Base-by-base conservation (phyloP, 2,329 filamentous ascomycete species). In the Huntiella moniliformis region DNA sequence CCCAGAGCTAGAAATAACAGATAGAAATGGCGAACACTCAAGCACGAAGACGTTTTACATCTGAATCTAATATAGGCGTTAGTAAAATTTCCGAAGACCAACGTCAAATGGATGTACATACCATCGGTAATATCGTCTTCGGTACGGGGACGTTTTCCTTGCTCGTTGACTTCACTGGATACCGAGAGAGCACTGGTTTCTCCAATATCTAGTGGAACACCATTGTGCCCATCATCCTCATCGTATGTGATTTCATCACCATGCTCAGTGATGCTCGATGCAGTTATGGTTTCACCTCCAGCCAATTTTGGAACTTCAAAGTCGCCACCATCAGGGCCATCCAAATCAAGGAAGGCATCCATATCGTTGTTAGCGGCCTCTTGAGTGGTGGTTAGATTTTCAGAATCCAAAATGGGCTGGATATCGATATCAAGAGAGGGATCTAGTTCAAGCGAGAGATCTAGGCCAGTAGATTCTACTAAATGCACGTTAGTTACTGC, bases 231-330 rank as follows among this genome's bases (percentile, higher is more conserved):
- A 41, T 47, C 44, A 31, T 50, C 48, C 32, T 50, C 48, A 34
- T 50, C 48, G 16, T 50, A 50, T 12, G 40, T 49, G 22, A 47
- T 50, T 38, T 48, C 49, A 37, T 50, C 49, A 10, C 48, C 50
- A 32, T 46, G 38, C 28, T 51, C 50, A 16, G 48, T 47, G 35
- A 45, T 39, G 38, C 46, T 47, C n/a, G 49, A 50, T 13, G 31
- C 38, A 35, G n/a, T 32, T 38, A 32, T 28, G 13, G 33, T 12
- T 12, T 5, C 32, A 16, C 34, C 12, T 36, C 34, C 35, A 10
- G 22, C 45, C 11, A 33, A 35, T 16, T 35, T 13, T n/a, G 42
- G 32, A 34, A 47, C 43, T 8, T 36, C 45, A 35, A 43, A 33
- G 22, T 28, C 22, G 22, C 12, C 40, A 33, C 5, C 31, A 17